phyloP scores from a whole-genome alignment of 257 asterid genomes.

The Thymus quinquecostatus region DNA sequence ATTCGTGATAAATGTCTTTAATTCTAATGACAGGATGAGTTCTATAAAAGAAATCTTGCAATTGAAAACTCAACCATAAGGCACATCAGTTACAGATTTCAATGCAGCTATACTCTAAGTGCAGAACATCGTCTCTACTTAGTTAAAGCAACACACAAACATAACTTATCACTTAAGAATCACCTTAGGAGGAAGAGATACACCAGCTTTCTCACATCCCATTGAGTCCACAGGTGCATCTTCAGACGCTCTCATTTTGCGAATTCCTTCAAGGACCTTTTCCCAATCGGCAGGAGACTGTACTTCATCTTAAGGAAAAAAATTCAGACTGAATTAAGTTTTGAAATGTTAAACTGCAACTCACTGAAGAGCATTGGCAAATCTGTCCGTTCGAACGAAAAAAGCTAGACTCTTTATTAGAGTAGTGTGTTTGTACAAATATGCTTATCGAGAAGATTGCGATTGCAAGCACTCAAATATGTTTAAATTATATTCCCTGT shows the following conservation, averaged over 20 bases:
- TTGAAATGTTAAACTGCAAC: background rate
- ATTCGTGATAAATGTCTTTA: background rate
- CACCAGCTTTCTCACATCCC: constrained; percentile 99
- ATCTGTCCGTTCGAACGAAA: constrained; percentile 3
- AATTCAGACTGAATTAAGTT: constrained; percentile 21
- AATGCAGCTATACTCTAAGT: no score
- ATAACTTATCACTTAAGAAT: constrained; percentile 17
- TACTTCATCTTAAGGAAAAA: constrained; percentile 40
- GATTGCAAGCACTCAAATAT: background rate
- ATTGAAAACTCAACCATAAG: background rate
- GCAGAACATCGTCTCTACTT: background rate
- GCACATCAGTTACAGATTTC: no score
- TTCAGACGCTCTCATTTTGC: constrained; percentile 84
- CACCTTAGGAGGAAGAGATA: constrained; percentile 92
- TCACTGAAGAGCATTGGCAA: background rate
- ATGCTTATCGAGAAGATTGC: background rate
- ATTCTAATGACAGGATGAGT: background rate
- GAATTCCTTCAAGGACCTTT: constrained; percentile 77
- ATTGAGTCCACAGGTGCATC: constrained; percentile 98
- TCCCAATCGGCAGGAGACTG: constrained; percentile 76
- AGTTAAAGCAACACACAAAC: constrained; percentile 1
- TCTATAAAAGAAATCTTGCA: background rate
- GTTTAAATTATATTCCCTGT: background rate
- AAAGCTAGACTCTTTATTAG: background rate
- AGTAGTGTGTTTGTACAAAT: background rate